phyloP scores from a whole-genome alignment of 2,329 filamentous ascomycete genomes.

The Ceratocystis colombiana region DNA sequence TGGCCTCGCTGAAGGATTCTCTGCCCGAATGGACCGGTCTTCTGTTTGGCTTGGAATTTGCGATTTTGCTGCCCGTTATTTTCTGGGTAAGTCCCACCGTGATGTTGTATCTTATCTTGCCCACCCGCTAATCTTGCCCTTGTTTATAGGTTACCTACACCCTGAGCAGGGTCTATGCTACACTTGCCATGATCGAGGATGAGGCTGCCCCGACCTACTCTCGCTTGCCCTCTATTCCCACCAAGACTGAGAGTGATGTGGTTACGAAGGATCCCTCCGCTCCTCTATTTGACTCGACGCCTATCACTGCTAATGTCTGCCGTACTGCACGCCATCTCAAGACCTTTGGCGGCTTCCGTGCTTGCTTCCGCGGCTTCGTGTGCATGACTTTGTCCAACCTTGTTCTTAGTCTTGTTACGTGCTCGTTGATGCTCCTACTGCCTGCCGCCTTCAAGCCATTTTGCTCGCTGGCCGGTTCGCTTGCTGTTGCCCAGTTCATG shows the following conservation, averaged over 20 bases:
- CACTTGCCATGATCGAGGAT: conserved; percentile 50
- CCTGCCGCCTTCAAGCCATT: conserved; percentile 34
- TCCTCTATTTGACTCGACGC: conserved; percentile 32
- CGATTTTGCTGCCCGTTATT: conserved; percentile 11
- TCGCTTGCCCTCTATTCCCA: conserved; percentile 38
- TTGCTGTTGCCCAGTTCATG: conserved; percentile 51
- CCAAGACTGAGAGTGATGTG: conserved; percentile 29
- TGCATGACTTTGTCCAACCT: conserved; percentile 39
- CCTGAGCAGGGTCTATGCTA: conserved; percentile 41
- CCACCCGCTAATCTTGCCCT: background rate
- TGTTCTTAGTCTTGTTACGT: conserved; percentile 37
- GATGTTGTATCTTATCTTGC: background rate
- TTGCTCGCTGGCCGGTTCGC: conserved; percentile 41
- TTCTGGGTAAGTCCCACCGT: conserved; percentile 21
- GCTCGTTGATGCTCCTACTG: conserved; percentile 27
- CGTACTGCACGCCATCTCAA: conserved; percentile 47
- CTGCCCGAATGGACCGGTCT: conserved; percentile 14
- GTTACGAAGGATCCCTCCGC: conserved; percentile 29
- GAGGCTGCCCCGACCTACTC: conserved; percentile 47
- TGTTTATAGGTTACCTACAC: conserved; percentile 41
- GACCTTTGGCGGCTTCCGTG: conserved; percentile 50
- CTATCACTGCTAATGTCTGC: conserved; percentile 44
- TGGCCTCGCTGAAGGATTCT: conserved; percentile 10
- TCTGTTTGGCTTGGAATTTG: conserved; percentile 15
- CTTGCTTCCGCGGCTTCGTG: conserved; percentile 58